Evolutionary conservation across 2,329 filamentous ascomycete genomes (phyloP).

Genomic region (Cryphonectria naterciae): DNA sequence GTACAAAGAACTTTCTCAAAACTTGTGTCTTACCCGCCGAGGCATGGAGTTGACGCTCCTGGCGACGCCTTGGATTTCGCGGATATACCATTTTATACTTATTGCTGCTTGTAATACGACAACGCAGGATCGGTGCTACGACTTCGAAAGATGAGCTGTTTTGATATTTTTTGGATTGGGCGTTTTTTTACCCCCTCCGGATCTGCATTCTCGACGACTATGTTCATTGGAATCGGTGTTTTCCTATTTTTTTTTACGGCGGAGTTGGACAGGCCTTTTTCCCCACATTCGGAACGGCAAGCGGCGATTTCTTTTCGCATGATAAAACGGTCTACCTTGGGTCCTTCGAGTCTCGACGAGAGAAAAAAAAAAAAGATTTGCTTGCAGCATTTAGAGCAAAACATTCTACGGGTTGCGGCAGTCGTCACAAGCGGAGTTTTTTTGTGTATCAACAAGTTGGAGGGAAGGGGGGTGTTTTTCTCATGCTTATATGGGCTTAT

Average conservation of each 20-base stretch:
- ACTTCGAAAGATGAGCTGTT: slow-evolving; percentile 47
- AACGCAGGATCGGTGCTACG: slow-evolving; percentile 41
- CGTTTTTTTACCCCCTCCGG: slow-evolving; percentile 39
- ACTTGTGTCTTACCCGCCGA: slow-evolving; percentile 40
- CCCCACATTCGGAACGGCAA: slow-evolving; percentile 38
- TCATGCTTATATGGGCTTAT: slow-evolving; percentile 29
- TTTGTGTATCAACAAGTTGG: slow-evolving; percentile 40
- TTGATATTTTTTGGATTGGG: slow-evolving; percentile 49
- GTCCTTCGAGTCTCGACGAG: slow-evolving; percentile 52
- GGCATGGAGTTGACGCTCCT: slow-evolving; percentile 35
- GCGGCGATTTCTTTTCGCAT: slow-evolving; percentile 42
- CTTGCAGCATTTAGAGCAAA: slow-evolving; percentile 56
- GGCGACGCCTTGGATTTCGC: slow-evolving; percentile 38
- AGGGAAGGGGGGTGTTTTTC: slow-evolving; percentile 32
- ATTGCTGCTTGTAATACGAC: slow-evolving; percentile 33
- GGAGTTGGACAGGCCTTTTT: slow-evolving; percentile 44
- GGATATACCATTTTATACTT: slow-evolving; percentile 40
- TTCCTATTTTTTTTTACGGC: slow-evolving; percentile 48
- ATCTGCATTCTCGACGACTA: slow-evolving; percentile 29
- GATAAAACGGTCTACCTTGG: slow-evolving; percentile 54
- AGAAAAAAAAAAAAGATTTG: slow-evolving; percentile 48
- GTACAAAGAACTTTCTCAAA: slow-evolving; percentile 41
- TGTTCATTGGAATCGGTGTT: slow-evolving; percentile 50
- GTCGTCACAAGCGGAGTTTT: slow-evolving; percentile 37
- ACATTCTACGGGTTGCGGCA: slow-evolving; percentile 40